phyloP scores from a whole-genome alignment of 2,329 filamentous ascomycete genomes.

The Paracamarosporium sp. region DNA sequence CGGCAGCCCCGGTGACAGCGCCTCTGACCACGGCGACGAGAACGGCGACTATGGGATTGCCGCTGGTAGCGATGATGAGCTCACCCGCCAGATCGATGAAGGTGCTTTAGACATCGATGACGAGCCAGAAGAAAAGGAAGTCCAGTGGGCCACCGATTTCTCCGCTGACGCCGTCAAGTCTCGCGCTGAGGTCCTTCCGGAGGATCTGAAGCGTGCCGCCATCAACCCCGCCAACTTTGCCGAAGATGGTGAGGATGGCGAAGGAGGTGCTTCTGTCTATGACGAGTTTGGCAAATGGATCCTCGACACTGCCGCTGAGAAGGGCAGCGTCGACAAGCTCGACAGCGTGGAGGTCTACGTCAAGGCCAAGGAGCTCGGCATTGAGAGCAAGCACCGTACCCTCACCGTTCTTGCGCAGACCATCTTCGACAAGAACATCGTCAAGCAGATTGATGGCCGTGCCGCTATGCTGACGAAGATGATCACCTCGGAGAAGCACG shows the following conservation, averaged over 20 bases:
- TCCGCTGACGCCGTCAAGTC: slow-evolving; percentile 94
- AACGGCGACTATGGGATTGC: slow-evolving; percentile 72
- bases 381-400: slow-evolving; percentile 93
- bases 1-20: slow-evolving; percentile 70
- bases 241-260: slow-evolving; percentile 81
- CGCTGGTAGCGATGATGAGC: slow-evolving; percentile 88
- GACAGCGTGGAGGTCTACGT: slow-evolving; percentile 91
- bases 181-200: slow-evolving; percentile 90
- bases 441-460: slow-evolving; percentile 84
- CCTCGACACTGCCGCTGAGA: slow-evolving; percentile 72
- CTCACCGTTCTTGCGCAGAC: slow-evolving; percentile 91
- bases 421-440: slow-evolving; percentile 89
- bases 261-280: slow-evolving; percentile 79
- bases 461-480: slow-evolving; percentile 90
- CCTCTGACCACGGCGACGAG: slow-evolving; percentile 68
- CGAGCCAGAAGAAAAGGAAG: slow-evolving; percentile 75
- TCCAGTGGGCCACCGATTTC: slow-evolving; percentile 96
- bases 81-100: slow-evolving; percentile 75
- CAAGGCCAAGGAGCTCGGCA: slow-evolving; percentile 95
- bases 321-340: slow-evolving; percentile 77
- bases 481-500: slow-evolving; percentile 88
- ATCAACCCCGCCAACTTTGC: slow-evolving; percentile 89
- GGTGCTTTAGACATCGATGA: slow-evolving; percentile 78
- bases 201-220: slow-evolving; percentile 89
- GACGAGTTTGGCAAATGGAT: slow-evolving; percentile 96